Percentiles rank a stretch among this genome's conserved stretches.
These are phyloP conservation scores for Thielaviopsis populi DNA, from an alignment of 2,329 filamentous ascomycete genomes.

Conservation along the genomic window DNA sequence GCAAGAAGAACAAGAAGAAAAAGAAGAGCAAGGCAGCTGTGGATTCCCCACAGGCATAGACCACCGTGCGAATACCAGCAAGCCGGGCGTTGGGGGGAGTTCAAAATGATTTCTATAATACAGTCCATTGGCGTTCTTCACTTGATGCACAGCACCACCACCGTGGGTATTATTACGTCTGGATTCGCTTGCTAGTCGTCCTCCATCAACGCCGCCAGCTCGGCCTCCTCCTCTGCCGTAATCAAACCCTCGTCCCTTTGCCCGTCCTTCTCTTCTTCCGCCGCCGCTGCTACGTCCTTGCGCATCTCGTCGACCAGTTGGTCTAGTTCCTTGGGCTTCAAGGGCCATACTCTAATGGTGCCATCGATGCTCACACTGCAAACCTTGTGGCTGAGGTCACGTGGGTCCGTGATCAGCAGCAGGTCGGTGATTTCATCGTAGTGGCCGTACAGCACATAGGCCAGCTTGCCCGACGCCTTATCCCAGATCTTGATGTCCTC, in stretches of 20 bases:
- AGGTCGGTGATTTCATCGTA: constrained; percentile 86
- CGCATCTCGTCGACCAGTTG: constrained; percentile 31
- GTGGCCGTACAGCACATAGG: constrained; percentile 66
- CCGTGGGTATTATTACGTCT: background rate
- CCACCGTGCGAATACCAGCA: background rate
- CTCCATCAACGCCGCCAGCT: constrained; percentile 82
- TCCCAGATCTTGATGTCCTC: constrained; percentile 92
- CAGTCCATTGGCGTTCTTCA: background rate
- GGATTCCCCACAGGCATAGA: background rate
- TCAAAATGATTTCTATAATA: constrained; percentile 2
- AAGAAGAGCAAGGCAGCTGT: constrained; percentile 11
- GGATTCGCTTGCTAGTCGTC: constrained; percentile 26
- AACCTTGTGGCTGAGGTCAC: constrained; percentile 32
- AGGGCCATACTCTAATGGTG: constrained; percentile 71
- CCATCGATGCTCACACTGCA: constrained; percentile 82
- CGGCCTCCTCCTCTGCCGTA: constrained; percentile 82
- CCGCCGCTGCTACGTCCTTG: constrained; percentile 30
- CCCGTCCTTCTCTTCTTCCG: constrained; percentile 34
- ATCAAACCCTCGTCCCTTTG: constrained; percentile 37
- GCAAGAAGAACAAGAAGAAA: constrained; percentile 14
- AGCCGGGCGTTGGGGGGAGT: background rate
- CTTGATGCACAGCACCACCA: background rate
- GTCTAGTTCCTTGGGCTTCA: constrained; percentile 46
- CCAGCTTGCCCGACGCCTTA: constrained; percentile 51
- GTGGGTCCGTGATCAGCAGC: constrained; percentile 38